Evolutionary conservation across 345 rosid genomes (phyloP).

Genomic region (Trapa incisa): DNA sequence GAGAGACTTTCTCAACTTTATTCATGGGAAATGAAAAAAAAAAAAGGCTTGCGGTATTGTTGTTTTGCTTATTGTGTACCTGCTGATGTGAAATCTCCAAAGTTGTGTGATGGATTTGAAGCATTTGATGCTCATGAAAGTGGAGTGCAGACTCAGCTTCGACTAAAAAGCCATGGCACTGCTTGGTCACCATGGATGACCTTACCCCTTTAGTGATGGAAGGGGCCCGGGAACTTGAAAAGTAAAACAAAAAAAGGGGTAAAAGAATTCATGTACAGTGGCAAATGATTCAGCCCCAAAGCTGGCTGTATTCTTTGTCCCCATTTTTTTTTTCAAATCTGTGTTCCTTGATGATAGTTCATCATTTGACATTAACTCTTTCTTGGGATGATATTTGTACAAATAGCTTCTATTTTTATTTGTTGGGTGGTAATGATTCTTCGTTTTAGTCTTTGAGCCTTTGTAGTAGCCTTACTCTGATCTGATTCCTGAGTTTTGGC

Average conservation of each 20-base stretch:
- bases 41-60: not conserved
- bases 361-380: too few relatives aligned
- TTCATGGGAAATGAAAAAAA: not conserved
- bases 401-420: too few relatives aligned
- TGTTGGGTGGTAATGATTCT: too few relatives aligned
- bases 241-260: not conserved
- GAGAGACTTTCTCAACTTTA: too few relatives aligned
- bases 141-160: conserved; percentile 4
- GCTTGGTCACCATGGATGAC: conserved; percentile 1
- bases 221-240: not conserved
- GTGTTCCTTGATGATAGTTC: too few relatives aligned
- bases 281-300: conserved; percentile 8
- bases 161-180: not conserved
- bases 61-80: not conserved
- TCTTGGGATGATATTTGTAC: too few relatives aligned
- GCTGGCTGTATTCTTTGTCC: not conserved
- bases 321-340: not conserved
- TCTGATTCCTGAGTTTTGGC: too few relatives aligned
- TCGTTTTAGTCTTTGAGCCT: too few relatives aligned
- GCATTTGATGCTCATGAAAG: conserved; percentile 2
- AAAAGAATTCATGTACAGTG: not conserved
- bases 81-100: conserved; percentile 1
- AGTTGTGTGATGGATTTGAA: not conserved
- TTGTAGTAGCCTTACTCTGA: too few relatives aligned
- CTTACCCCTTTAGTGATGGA: not conserved